A percentile compares a stretch with the other conserved stretches of the same genome.
Conservation (phyloP, 176 grass and related monocot genomes). For the Alloteropsis semialata region DNA sequence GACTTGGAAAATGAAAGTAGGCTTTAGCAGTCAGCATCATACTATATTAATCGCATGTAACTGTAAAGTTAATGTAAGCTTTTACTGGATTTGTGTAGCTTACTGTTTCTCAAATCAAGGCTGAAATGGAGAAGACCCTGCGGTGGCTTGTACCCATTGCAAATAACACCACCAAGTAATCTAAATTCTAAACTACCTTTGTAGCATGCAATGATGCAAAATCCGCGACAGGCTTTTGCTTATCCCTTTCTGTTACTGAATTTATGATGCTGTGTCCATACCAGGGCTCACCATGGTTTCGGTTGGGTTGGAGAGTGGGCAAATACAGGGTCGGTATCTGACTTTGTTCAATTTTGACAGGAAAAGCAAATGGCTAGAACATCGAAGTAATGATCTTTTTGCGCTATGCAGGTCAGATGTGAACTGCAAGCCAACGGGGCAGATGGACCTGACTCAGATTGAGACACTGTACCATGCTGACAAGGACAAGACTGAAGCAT, state of each 20-base stretch:
- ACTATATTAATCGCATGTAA: constrained; percentile 2
- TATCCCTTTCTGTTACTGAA: constrained; percentile 34
- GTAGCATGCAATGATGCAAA: constrained; percentile 26
- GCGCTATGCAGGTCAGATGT: constrained; percentile 62
- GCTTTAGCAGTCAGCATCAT: constrained; percentile 19
- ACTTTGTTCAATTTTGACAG: constrained; percentile 13
- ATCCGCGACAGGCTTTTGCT: neutral
- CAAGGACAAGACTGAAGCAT: constrained; percentile 86
- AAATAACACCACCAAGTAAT: constrained; percentile 97
- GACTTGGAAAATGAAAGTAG: constrained; percentile 4
- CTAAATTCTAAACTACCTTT: constrained; percentile 22
- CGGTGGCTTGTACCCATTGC: constrained; percentile 86
- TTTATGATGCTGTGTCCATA: constrained; percentile 12
- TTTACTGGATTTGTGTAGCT: constrained; percentile 51
- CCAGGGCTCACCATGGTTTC: constrained; percentile 86
- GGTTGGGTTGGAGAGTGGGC: constrained; percentile 96
- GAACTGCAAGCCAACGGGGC: constrained; percentile 67
- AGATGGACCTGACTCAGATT: constrained; percentile 70
- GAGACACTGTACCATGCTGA: constrained; percentile 96
- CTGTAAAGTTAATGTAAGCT: constrained; percentile 22
- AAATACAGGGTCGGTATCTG: constrained; percentile 60
- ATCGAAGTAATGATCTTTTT: neutral
- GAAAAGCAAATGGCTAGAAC: neutral
- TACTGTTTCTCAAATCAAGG: constrained; percentile 76
- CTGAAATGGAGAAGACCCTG: constrained; percentile 90